phyloP scores from a whole-genome alignment of 2,329 filamentous ascomycete species.

The Orbilia blumenaviensis region DNA sequence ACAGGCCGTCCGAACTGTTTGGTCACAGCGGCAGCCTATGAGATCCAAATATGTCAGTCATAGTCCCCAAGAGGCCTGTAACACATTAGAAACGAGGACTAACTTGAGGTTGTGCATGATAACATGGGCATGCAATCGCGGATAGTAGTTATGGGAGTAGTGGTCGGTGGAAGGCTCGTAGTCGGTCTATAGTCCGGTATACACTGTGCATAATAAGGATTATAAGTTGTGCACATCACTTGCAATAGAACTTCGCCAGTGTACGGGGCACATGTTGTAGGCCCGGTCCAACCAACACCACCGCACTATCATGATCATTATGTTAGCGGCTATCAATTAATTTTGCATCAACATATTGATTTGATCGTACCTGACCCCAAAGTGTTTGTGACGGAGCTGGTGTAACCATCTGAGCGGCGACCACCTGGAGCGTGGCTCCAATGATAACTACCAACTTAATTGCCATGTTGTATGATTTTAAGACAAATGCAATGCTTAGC shows the following conservation, averaged over 20 bases:
- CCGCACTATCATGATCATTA: background rate
- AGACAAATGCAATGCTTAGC: no score
- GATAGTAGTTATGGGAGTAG: background rate
- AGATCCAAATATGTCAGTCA: background rate
- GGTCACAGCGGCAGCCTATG: background rate
- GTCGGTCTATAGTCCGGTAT: background rate
- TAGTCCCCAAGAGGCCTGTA: background rate
- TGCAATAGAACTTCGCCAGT: background rate
- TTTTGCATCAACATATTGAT: background rate
- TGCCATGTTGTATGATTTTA: no score
- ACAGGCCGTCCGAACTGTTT: background rate
- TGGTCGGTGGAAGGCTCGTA: no score
- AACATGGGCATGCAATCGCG: constrained; percentile 4
- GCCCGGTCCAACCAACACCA: background rate
- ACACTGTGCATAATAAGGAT: constrained; percentile 12
- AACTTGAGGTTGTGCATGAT: constrained; percentile 2
- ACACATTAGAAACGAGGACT: background rate
- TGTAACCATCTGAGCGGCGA: background rate
- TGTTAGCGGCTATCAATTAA: background rate
- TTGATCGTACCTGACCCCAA: background rate
- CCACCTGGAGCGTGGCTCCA: background rate
- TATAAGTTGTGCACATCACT: background rate
- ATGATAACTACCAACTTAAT: background rate
- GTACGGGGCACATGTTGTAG: background rate
- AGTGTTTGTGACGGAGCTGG: background rate